Evolutionary conservation across 176 grass and related monocot genomes (phyloP), one percentile per base, ranked within the genome.

Genomic region (Metroxylon sagu): DNA sequence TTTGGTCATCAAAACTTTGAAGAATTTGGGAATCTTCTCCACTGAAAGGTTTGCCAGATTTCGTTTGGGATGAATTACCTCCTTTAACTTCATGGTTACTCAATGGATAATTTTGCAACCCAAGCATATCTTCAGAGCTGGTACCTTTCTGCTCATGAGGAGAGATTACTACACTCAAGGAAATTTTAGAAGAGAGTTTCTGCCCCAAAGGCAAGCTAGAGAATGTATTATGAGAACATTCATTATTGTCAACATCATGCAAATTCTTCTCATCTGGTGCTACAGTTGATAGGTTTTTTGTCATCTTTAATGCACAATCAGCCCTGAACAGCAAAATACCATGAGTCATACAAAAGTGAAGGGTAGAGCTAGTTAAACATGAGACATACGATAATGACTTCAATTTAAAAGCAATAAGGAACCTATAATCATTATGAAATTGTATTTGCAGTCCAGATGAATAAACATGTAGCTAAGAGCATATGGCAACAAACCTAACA

Each of bases 231-330:
- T 92, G 83, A 55, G 61, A 83, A 80, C 71, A 85, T 68, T 59
- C 67, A 64, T 83, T 77, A 53, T 88, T 80, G 78, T 89, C 87
- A 14, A 30, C 50, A 61, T 85, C 73, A 78, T 89, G 71, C 26
- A 67, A 61, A 59, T 52, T 78, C 72, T 85, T 98, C 52, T 78
- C 84, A 67, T 89, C 85, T 78, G 79, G 66, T 83, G 76, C 67
- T 62, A 65, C 49, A 50, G 73, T 60, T 61, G 85, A 72, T 23
- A 98, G 88, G 78, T 98, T 79, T 75, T 89, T 98, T 49, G 88
- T 79, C 88, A 89, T 98, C 66, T 79, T 85, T 53, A 98, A 66
- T 10, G 94, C 94, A 79, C 76, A 98, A 71, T 93, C 85, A 83
- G 88, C 86, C 74, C 94, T 98, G 72, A 43, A 43, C 12, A 43